Base-by-base conservation (phyloP, 768 basidiomycete species). In the Tubosaeta sp. region DNA sequence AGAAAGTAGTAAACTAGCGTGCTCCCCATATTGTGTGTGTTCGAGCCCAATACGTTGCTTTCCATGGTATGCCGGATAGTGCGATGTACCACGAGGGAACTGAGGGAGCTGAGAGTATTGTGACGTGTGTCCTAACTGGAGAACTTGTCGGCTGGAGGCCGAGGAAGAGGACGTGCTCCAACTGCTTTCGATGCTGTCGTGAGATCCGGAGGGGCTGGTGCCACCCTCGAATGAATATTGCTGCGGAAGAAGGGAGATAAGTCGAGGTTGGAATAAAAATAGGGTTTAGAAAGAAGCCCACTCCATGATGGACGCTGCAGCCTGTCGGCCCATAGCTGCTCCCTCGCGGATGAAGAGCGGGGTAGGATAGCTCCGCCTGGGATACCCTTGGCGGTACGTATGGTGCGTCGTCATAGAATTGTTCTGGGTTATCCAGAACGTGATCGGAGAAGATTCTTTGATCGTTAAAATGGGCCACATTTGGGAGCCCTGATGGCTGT, bases 121-220 rank as follows among this genome's bases (percentile, higher is more conserved):
- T 19, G 48, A 39, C 0, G 46, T 9, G 22, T 31, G 35, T 0
- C 59, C 57, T 3, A 49, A 24, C 12, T 54, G 51, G 12, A 46
- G n/a, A 43, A 52, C 19, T 18, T 40, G 61, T 13, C 51, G 57
- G 10, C 60, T 57, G 11, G 63, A 55, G 2, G 56, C 32, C 4
- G 68, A 62, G 27, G 27, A 27, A 1, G 61, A 62, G 0, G 66
- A 61, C 0, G 60, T 46, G 34, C 67, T 67, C 63, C 68, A 66
- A 35, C 16, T 29, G 31, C 65, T 64, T 3, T 65, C 61, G 3
- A 44, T 18, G 21, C 63, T 68, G 32, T 58, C 48, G 13, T 60
- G 58, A 0, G 67, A 63, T 0, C 59, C 64, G 1, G 57, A 53
- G 14, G 68, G 68, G 43, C 63, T 66, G 7, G 52, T 54, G 12